Evolutionary conservation across 2,329 filamentous ascomycete species (phyloP), one percentile per base, ranked within the genome.

Genomic region (Fusarium sp.): DNA sequence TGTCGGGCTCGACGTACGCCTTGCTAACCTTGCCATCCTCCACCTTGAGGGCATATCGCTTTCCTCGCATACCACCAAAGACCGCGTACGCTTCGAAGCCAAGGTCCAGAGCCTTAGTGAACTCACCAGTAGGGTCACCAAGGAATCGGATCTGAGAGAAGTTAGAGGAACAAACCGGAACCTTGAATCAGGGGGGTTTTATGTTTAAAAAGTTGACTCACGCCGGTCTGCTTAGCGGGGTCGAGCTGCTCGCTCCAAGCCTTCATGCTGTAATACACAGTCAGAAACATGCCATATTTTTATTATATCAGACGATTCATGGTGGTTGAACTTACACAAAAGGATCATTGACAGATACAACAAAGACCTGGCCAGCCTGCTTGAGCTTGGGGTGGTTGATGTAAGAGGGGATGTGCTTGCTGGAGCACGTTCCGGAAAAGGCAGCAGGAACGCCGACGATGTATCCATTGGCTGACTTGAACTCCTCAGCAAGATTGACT

Each of bases 271-370:
- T 47, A 66, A 49, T 10, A 29, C 5, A 47, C 45, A 49, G 36
- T 76, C 18, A 73, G 58, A 56, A 56, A 22, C 36, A 42, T 42
- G 20, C 39, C 14, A 20, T 39, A 45, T 12, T 11, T 18, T 17
- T 7, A 17, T 18, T 25, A 15, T 7, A 8, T 22, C 20, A 45
- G 54, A 25, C 14, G n/a, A 2, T 9, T 18, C 13, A n/a, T 10
- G 27, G n/a, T 13, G 15, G 10, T 17, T 18, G 35, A 46, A 84
- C 93, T 83, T 86, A 97, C 93, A 97, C 95, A 81, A 98, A 98
- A 25, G 94, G 90, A 81, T 98, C 95, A 80, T 98, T 98, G 80
- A 98, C 95, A 20, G 93, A 91, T 62, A 98, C 90, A 44, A 98
- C 94, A 78, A 97, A 97, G 49, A 97, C 93, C 78, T 92, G 87